These are phyloP conservation scores for Apophysomyces ossiformis DNA, from an alignment of 371 early-diverging fungal species.

Conservation along the genomic window DNA sequence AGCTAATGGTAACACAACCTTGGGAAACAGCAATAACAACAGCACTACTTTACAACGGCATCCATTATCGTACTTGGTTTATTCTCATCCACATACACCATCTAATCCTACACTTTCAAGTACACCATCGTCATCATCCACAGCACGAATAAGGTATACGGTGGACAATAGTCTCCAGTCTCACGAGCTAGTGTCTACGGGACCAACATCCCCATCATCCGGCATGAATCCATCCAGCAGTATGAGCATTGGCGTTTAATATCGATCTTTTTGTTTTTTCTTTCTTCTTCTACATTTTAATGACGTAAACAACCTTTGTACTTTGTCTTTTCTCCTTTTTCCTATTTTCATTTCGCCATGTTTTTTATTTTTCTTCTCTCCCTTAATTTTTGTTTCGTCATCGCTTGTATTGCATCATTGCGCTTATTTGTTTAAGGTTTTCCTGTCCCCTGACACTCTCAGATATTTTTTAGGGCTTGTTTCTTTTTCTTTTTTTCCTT, in stretches of 20 bases:
- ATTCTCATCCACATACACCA: constrained; percentile 1
- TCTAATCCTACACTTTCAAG: constrained; percentile 5
- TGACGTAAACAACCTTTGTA: constrained; percentile 6
- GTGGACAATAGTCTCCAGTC: constrained; percentile 7
- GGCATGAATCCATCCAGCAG: constrained; percentile 16
- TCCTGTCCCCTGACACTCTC: background rate
- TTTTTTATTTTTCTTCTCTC: background rate
- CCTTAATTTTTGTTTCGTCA: background rate
- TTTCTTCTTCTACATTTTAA: constrained; percentile 2
- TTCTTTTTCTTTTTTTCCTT: no score
- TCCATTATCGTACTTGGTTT: background rate
- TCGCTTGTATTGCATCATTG: background rate
- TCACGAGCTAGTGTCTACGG: constrained; percentile 10
- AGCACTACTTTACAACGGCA: constrained; percentile 5
- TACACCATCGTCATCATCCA: background rate
- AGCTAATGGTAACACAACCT: constrained; percentile 10
- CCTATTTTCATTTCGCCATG: background rate
- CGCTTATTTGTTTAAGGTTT: background rate
- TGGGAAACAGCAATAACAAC: constrained; percentile 1
- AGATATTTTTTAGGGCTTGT: background rate
- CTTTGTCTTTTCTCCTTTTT: background rate
- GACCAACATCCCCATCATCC: background rate
- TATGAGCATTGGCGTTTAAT: constrained; percentile 31
- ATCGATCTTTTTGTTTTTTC: no score
- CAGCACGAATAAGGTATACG: constrained; percentile 6